Percentiles rank a stretch among this genome's conserved stretches.
phyloP scores from a whole-genome alignment of 352 stramenopile species.

The Phytophthora europaea region DNA sequence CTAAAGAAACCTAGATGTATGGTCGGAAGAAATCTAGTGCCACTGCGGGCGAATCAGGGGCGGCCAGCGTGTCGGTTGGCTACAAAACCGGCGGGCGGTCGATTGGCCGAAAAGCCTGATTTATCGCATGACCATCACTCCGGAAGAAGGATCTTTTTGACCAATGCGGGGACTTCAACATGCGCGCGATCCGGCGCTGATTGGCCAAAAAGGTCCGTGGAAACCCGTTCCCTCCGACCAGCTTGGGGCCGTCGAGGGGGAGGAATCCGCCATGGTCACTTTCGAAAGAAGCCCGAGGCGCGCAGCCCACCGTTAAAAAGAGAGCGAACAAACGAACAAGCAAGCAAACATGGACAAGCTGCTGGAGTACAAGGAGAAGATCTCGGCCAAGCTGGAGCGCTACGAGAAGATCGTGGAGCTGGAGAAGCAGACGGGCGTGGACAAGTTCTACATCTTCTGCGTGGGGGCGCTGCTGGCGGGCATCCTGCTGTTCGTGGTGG shows the following conservation, averaged over 20 bases:
- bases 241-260: constrained; percentile 5
- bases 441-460: constrained; percentile 92
- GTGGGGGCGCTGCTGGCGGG: constrained; percentile 53
- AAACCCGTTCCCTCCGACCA: constrained; percentile 10
- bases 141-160: constrained; percentile 36
- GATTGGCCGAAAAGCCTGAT: constrained; percentile 35
- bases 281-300: constrained; percentile 51
- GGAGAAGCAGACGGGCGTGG: constrained; percentile 86
- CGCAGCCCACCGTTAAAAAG: constrained; percentile 5
- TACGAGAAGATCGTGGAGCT: constrained; percentile 88
- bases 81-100: not conserved
- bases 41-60: constrained; percentile 5
- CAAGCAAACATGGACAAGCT: constrained; percentile 78
- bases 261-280: constrained; percentile 46
- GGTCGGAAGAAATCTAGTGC: constrained; percentile 29
- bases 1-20: not conserved
- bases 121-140: constrained; percentile 35
- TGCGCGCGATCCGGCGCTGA: constrained; percentile 9
- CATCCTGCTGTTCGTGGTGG: constrained; percentile 83
- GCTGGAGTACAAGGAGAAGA: constrained; percentile 87
- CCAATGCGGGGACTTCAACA: constrained; percentile 38
- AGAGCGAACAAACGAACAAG: not conserved
- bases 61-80: constrained; percentile 6
- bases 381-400: constrained; percentile 80
- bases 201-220: constrained; percentile 34